These are phyloP conservation scores for Salmacisia buchloeana DNA, from an alignment of 1,284 basidiomycete species.

Conservation along the genomic window DNA sequence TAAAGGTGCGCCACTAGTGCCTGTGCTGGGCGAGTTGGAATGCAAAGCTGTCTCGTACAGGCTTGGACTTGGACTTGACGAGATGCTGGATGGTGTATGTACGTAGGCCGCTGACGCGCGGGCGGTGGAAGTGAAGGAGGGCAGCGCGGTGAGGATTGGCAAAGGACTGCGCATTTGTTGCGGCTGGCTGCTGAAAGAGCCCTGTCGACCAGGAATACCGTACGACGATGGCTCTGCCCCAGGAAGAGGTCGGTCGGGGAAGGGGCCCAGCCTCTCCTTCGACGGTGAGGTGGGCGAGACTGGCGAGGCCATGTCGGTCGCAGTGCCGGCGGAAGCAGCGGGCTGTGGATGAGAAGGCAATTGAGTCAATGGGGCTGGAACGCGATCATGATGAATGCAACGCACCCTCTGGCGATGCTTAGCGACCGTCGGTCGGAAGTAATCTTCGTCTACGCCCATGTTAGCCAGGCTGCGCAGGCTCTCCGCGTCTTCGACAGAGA, in stretches of 20 bases:
- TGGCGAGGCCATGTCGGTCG: neutral
- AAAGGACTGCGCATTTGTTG: neutral
- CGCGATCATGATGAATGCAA: neutral
- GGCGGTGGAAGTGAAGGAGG: constrained; percentile 5
- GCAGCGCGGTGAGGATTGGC: neutral
- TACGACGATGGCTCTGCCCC: neutral
- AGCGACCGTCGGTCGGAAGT: constrained; percentile 19
- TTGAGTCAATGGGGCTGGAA: neutral
- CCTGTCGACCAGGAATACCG: neutral
- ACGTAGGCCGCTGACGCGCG: no score
- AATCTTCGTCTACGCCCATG: constrained; percentile 37
- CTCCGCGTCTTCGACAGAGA: constrained; percentile 24
- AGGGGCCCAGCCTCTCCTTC: no score
- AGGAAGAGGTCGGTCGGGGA: no score
- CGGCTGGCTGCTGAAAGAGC: neutral
- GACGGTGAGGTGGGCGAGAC: neutral
- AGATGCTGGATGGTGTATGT: neutral
- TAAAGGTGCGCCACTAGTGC: no score
- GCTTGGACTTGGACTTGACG: neutral
- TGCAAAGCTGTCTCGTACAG: neutral
- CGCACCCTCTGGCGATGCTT: neutral
- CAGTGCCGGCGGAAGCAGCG: no score
- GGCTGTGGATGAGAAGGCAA: neutral
- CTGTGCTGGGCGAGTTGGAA: constrained; percentile 2
- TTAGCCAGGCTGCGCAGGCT: constrained; percentile 14